Percentiles rank a stretch among this genome's conserved stretches.
Conservation (phyloP, 306 rosid genomes). For the Hippophae gyantsensis region DNA sequence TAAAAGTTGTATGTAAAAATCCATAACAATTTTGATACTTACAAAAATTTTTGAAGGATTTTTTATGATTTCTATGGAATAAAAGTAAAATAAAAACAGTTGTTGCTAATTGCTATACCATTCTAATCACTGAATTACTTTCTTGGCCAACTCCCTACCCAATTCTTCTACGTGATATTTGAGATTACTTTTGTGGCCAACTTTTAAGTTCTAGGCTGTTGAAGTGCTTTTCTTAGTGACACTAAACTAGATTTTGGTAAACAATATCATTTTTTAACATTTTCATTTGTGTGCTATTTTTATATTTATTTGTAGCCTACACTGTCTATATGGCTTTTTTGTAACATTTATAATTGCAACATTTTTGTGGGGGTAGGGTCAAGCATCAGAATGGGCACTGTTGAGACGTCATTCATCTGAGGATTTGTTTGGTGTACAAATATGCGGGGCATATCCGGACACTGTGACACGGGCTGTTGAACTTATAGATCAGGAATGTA, state of each 20-base stretch:
- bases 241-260: not conserved
- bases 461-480: slow-evolving; percentile 63
- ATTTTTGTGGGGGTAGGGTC: slow-evolving; percentile 47
- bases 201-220: too few species aligned
- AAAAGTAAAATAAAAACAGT: too few species aligned
- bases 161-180: too few species aligned
- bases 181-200: too few species aligned
- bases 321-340: not conserved
- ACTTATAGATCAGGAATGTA: slow-evolving; percentile 74
- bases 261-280: not conserved
- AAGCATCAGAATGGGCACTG: slow-evolving; percentile 97
- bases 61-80: too few species aligned
- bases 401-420: slow-evolving; percentile 79
- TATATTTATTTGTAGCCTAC: not conserved
- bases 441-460: slow-evolving; percentile 82
- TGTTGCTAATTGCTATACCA: too few species aligned
- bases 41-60: too few species aligned
- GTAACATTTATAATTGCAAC: slow-evolving; percentile 8
- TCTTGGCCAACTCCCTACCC: too few species aligned
- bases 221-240: too few species aligned
- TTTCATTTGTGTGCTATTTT: slow-evolving; percentile 1
- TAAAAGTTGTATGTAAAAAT: too few species aligned
- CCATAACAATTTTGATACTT: too few species aligned
- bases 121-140: too few species aligned
- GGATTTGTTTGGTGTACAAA: slow-evolving; percentile 90